Evolutionary conservation across 305 asterid genomes (phyloP).

Genomic region (Solanum hybrid): DNA sequence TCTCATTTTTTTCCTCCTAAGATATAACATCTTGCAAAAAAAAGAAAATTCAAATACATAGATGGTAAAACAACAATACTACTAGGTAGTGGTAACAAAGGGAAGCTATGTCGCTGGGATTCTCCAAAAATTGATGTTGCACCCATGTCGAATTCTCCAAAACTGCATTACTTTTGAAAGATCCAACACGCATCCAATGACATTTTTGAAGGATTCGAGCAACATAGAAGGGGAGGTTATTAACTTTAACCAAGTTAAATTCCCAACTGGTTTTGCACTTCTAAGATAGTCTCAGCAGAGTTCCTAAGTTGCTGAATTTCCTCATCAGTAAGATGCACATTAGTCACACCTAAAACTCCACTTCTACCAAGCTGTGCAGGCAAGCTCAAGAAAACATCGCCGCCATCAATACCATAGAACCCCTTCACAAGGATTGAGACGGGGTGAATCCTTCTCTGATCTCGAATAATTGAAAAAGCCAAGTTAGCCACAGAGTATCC

Average conservation of each 20-base stretch:
- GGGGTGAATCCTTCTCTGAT: conserved; percentile 74
- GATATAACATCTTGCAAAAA: background rate
- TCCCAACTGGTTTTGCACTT: conserved; percentile 61
- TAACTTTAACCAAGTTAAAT: conserved; percentile 21
- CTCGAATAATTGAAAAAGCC: conserved; percentile 58
- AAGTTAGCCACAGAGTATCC: conserved; percentile 80
- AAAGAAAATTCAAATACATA: background rate
- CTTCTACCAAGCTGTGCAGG: conserved; percentile 68
- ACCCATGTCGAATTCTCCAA: background rate
- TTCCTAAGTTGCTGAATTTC: conserved; percentile 50
- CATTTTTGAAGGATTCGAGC: background rate
- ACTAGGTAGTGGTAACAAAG: background rate
- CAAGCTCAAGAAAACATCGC: conserved; percentile 67
- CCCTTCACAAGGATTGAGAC: conserved; percentile 76
- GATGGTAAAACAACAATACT: background rate
- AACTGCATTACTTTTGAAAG: background rate
- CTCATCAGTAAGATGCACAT: conserved; percentile 62
- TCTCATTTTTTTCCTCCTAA: background rate
- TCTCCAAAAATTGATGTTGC: background rate
- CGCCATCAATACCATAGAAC: conserved; percentile 47
- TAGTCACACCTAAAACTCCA: conserved; percentile 70
- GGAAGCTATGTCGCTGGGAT: background rate
- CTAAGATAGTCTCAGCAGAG: conserved; percentile 60
- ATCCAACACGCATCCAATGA: background rate
- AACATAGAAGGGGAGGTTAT: background rate